Evolutionary conservation across 257 asterid genomes (phyloP), one percentile per base, ranked within the genome.

Genomic region (Cordia subcordata): DNA sequence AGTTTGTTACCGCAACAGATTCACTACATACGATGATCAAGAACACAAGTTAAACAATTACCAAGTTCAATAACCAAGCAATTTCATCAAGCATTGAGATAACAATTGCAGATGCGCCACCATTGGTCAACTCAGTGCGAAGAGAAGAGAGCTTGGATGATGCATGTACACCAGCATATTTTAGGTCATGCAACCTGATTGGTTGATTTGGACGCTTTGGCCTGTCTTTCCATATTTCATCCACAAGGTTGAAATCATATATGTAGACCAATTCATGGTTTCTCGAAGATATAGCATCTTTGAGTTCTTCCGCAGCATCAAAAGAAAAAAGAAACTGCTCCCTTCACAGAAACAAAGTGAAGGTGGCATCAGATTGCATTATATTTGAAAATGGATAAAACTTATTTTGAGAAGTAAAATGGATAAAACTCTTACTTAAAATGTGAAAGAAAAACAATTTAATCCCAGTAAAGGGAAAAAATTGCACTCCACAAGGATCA

Each of bases 1-100:
- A 39, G 37, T 8, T 10, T 39, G 23, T 8, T 27, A 3, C 11
- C 1, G 13, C 14, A 39, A 37, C 37, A 13, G 22, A 16, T 16
- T 38, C 22, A n/a, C 17, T 4, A 33, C 15, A 22, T 16, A 37
- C 6, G n/a, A 13, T 39, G 51, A 3, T 27, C 35, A 27, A 27
- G 35, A 45, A 40, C 46, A 32, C 55, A 49, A 49, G 21, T 47
- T 47, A 67, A 61, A 22, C 39, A 33, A 45, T 62, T 84, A 92
- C 99, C 99, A 92, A 81, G 86, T 93, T 93, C 91, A 93, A 77
- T 55, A 93, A 79, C 99, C 99, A 93, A 4, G 99, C 96, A 55
- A 93, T 76, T 81, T 93, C 99, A 79, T 93, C 99, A 72, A 93
- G 88, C 95, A 89, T 77, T 11, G 97, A 77, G 82, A 89, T 79